phyloP scores from a whole-genome alignment of 495 filamentous ascomycete species.

The Hyaloscypha variabilis region DNA sequence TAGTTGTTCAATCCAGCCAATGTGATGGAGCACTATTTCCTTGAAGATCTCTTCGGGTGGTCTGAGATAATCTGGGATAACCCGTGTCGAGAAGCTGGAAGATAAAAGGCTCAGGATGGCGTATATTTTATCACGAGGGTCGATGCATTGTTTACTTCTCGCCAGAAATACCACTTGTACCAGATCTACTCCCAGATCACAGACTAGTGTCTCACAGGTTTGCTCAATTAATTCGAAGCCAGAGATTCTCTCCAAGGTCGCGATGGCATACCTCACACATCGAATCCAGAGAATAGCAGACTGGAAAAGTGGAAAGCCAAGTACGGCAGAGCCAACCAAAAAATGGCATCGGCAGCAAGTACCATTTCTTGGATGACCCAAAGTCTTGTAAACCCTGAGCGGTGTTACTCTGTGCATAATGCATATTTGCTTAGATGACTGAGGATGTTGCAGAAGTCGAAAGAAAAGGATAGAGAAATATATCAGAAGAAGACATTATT shows the following conservation, averaged over 20 bases:
- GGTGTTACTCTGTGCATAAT: too few relatives aligned
- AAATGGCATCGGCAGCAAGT: background rate
- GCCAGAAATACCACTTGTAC: background rate
- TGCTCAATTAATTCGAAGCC: background rate
- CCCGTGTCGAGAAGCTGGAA: background rate
- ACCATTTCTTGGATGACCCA: background rate
- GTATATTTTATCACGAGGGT: background rate
- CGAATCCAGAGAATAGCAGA: background rate
- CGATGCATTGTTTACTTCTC: background rate
- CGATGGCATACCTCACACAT: too few relatives aligned
- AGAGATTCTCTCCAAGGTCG: background rate
- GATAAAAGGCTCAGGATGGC: background rate
- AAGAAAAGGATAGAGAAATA: too few relatives aligned
- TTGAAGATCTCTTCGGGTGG: background rate
- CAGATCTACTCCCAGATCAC: too few relatives aligned
- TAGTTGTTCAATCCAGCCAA: background rate
- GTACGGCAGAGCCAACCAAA: background rate
- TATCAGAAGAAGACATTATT: background rate
- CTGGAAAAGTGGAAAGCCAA: background rate
- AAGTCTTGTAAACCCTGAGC: background rate
- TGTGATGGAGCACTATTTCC: background rate
- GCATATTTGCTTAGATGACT: too few relatives aligned
- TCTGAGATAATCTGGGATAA: background rate
- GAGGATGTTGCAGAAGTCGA: too few relatives aligned
- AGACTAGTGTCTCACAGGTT: background rate